Percentiles rank a stretch among this genome's conserved stretches.
Conservation (phyloP, 2,329 filamentous ascomycete genomes). For the Neofusicoccum umdonicola region DNA sequence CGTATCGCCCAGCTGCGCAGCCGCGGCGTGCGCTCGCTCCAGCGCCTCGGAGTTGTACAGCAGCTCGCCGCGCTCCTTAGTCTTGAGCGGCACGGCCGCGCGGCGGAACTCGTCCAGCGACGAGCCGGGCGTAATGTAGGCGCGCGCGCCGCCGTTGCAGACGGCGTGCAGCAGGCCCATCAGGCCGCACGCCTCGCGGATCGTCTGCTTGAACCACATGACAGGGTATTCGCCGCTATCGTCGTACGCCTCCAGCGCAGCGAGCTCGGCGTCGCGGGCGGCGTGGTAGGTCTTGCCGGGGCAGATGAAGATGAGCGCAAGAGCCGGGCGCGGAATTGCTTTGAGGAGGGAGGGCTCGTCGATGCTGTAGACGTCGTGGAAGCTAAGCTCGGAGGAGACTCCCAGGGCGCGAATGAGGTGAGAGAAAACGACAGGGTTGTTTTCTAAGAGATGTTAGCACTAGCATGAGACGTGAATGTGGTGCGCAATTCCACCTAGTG, state of each 20-base stretch:
- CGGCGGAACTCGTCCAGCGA: slow-evolving; percentile 46
- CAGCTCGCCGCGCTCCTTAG: slow-evolving; percentile 48
- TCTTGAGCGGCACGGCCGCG: slow-evolving; percentile 44
- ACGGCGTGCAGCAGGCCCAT: slow-evolving; percentile 85
- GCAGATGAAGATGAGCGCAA: slow-evolving; percentile 89
- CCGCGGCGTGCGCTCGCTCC: slow-evolving; percentile 44
- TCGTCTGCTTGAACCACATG: slow-evolving; percentile 93
- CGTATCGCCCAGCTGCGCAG: slow-evolving; percentile 43
- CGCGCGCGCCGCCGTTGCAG: slow-evolving; percentile 69
- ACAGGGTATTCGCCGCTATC: slow-evolving; percentile 74
- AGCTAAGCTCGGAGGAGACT: slow-evolving; percentile 69
- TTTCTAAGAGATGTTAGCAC: slow-evolving; percentile 45
- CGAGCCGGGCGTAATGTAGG: slow-evolving; percentile 53
- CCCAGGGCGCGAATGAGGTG: slow-evolving; percentile 78
- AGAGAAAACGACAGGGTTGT: slow-evolving; percentile 88
- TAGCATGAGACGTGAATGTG: neutral
- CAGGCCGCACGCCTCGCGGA: slow-evolving; percentile 86
- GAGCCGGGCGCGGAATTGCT: slow-evolving; percentile 83
- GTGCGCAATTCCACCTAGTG: neutral
- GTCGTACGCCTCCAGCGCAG: slow-evolving; percentile 59
- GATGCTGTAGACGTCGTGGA: slow-evolving; percentile 91
- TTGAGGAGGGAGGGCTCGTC: slow-evolving; percentile 79
- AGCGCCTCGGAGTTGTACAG: slow-evolving; percentile 50
- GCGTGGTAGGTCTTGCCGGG: slow-evolving; percentile 81
- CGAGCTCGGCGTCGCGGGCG: slow-evolving; percentile 72